Evolutionary conservation across 345 rosid genomes (phyloP), one percentile per base, ranked within the genome.

Genomic region (Ceriops tagal): DNA sequence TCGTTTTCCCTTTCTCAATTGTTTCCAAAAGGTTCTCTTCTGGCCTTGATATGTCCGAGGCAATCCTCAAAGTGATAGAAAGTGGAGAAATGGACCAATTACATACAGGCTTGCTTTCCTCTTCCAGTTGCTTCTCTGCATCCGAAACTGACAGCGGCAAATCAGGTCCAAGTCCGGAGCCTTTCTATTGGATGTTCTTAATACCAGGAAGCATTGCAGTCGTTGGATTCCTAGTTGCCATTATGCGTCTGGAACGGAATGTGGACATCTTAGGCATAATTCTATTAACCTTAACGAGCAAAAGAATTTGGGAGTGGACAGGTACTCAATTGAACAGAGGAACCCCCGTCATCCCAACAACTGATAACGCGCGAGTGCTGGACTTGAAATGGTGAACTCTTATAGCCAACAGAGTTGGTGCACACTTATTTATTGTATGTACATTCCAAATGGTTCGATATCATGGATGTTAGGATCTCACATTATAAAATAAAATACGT

Each of bases 1-100:
- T 27, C 0, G 5, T 4, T 47, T 30, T 39, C 24, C 58, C 6
- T 47, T 26, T 49, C 59, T 66, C 61, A 73, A 80, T 75, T 70
- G 35, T 70, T 80, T 10, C 79, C 63, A 1, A 77, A 68, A 53
- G 76, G 76, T 26, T 77, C 81, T 28, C 69, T 74, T 6, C 26
- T 71, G 69, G 47, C 69, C 19, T 61, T 24, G 81, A 77, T 62
- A 27, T 77, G 58, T 80, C 74, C 10, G 66, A 52, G 69, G 78
- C 81, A 34, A 77, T 77, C 57, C 66, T 71, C 9, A 64, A 64
- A 53, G 71, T 24, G 8, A 58, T 19, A 30, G 76, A 80, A 53
- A 53, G 60, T 22, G 73, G 78, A 73, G 73, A 80, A 70, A 67
- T 70, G 58, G 34, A 39, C 5, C 64, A 51, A 63, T 49, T 67